Base-by-base conservation (phyloP, 495 filamentous ascomycete genomes). In the Trichocladium uniseriatum region DNA sequence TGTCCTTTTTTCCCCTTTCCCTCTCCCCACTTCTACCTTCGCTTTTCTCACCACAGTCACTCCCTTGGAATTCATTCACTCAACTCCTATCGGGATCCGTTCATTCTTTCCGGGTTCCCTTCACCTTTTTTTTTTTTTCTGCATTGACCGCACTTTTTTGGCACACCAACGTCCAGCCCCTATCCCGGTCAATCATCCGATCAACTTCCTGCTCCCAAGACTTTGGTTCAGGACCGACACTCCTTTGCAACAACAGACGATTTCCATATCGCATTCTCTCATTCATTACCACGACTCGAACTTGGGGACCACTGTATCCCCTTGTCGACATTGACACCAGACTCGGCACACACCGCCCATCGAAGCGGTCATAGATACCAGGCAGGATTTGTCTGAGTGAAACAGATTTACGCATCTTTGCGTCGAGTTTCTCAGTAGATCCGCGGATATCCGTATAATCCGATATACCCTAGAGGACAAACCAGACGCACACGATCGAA, bases 21-120 rank as follows among this genome's bases (percentile, higher is more conserved):
- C 48, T 46, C 53, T 61, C 54, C 53, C 57, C 56, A 42, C 55
- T 59, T 63, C 47, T 58, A 41, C 55, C 59, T 62, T 65, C 52
- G 51, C 57, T 65, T 64, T 62, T 59, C 63, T 66, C 60, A 63
- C 63, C 64, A 63, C 58, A 66, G 66, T 69, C 66, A 57, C 62
- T 69, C 66, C 51, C 65, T 69, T 66, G 57, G 51, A 68, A 60
- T 43, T 50, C 43, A 53, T 60, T 64, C 57, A 45, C 57, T 59
- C 51, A 45, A 48, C 61, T 45, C 38, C n/a, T n/a, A 40, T 29
- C 29, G 58, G 54, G 45, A 51, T 54, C 63, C 66, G 59, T 62
- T 58, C 65, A 68, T 55, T 68, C 66, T 55, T 69, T 69, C 49
- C 65, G 65, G 66, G 51, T 60, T 41, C 48, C 55, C 43, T 46